phyloP scores from a whole-genome alignment of 495 filamentous ascomycete genomes.

The Jackrogersella minutella region DNA sequence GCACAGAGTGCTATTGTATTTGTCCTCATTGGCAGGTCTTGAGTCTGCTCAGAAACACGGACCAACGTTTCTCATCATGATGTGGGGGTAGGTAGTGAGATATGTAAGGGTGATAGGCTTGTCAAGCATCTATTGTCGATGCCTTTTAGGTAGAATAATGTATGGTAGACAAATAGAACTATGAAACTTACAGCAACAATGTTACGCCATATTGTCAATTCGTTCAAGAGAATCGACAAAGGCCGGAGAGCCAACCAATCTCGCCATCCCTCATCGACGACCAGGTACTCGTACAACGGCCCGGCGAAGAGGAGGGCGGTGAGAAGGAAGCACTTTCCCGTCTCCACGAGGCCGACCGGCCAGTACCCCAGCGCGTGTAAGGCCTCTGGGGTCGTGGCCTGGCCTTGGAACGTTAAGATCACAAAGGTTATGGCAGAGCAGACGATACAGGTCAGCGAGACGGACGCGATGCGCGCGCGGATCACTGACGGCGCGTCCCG shows the following conservation, averaged over 20 bases:
- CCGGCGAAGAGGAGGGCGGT: conserved; percentile 84
- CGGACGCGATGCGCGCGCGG: conserved; percentile 81
- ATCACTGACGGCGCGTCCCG: conserved; percentile 92
- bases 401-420: conserved; percentile 55
- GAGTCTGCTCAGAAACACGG: conserved; percentile 99
- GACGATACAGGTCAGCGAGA: conserved; percentile 72
- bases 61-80: conserved; percentile 79
- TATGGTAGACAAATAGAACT: conserved; percentile 5
- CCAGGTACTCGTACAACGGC: conserved; percentile 78
- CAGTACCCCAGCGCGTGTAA: conserved; percentile 77
- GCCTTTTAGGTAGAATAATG: not conserved
- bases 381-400: conserved; percentile 55
- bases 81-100: not conserved
- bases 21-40: conserved; percentile 94
- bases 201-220: conserved; percentile 67
- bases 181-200: conserved; percentile 55
- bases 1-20: conserved; percentile 75
- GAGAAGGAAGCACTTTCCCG: conserved; percentile 65
- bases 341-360: conserved; percentile 71
- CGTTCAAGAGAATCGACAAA: conserved; percentile 40
- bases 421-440: conserved; percentile 67
- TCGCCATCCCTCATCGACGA: conserved; percentile 75
- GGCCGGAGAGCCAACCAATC: conserved; percentile 62
- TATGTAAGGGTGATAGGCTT: too few species aligned
- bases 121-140: not conserved